Evolutionary conservation across 2,329 filamentous ascomycete genomes (phyloP), one percentile per base, ranked within the genome.

Genomic region (Sclerotinia sclerotiorum): DNA sequence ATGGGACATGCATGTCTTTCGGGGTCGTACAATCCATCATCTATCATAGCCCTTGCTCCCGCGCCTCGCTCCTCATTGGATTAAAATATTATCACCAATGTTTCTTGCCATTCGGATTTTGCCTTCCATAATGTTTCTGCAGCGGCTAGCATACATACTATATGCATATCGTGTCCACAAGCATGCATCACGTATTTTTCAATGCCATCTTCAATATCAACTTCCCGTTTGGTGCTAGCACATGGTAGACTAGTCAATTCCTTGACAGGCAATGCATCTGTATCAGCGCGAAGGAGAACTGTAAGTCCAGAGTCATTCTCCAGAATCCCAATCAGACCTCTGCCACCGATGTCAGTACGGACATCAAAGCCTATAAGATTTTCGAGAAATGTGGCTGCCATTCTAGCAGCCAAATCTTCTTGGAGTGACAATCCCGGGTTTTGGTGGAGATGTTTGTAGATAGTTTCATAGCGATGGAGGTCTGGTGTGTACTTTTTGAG

Each of bases 131-230:
- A 79, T 0, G 83, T 79, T 19, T 82, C 79, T 0, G 85, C 82
- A 0, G 84, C 83, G 0, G 82, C 88, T 1, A 90, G 79, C 15
- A 90, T 78, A 32, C 79, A 79, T 0, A 85, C 81, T 35, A 90
- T 84, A 75, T 91, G 87, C 80, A 88, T 86, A 72, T 89, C 87
- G 73, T 90, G 88, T 0, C 88, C 88, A 75, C 88, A 90, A 55
- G 88, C 88, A 78, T 90, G 88, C 88, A 90, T 90, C 0, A 88
- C 84, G 0, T 85, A 84, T 67, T 84, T 83, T 67, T 82, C 79
- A 0, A 79, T 75, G 0, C 85, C 85, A 72, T 73, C 70, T 72
- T 84, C 81, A 49, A 78, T 78, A 68, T 75, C 71, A 6, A 72
- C 35, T 55, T 71, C 69, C 3, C 54, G 48, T 19, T 66, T 79